Conservation (phyloP, 2,329 filamentous ascomycete species). For the Delphinella strobiligena region DNA sequence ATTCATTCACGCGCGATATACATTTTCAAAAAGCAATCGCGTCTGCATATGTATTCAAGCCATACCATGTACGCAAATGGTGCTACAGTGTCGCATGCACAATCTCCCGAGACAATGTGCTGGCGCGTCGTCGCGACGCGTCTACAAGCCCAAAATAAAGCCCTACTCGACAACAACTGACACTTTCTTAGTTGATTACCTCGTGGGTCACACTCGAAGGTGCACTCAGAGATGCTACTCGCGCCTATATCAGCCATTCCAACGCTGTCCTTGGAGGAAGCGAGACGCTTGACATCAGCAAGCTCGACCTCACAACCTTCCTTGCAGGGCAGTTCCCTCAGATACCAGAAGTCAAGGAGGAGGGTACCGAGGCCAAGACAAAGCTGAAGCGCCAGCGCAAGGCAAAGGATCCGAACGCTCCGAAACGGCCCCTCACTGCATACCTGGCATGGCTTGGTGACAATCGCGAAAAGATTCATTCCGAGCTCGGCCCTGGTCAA, state of each 20-base stretch:
- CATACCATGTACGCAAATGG: no score
- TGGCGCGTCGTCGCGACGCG: conserved; percentile 4
- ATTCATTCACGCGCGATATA: conserved; percentile 1
- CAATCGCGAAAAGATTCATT: conserved; percentile 68
- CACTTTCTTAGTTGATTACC: conserved; percentile 51
- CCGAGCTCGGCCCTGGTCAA: conserved; percentile 52
- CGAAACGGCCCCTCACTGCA: conserved; percentile 84
- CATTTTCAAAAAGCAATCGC: background rate
- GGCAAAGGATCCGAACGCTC: conserved; percentile 70
- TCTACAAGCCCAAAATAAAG: conserved; percentile 7
- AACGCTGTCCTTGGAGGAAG: conserved; percentile 59
- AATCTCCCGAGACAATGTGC: conserved; percentile 3
- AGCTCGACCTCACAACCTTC: conserved; percentile 6
- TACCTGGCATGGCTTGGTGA: conserved; percentile 93
- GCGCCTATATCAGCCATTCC: conserved; percentile 79
- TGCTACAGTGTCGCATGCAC: background rate
- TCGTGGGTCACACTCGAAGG: conserved; percentile 69
- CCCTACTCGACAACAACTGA: conserved; percentile 24
- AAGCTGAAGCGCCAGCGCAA: conserved; percentile 32
- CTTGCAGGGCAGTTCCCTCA: background rate
- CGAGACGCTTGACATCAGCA: conserved; percentile 16
- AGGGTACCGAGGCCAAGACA: conserved; percentile 7
- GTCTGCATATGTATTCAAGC: conserved; percentile 7
- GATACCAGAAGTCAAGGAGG: conserved; percentile 1
- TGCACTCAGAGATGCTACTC: conserved; percentile 65